Evolutionary conservation across 2,329 filamentous ascomycete species (phyloP), one percentile per base, ranked within the genome.

Genomic region (Penicillium paneum): DNA sequence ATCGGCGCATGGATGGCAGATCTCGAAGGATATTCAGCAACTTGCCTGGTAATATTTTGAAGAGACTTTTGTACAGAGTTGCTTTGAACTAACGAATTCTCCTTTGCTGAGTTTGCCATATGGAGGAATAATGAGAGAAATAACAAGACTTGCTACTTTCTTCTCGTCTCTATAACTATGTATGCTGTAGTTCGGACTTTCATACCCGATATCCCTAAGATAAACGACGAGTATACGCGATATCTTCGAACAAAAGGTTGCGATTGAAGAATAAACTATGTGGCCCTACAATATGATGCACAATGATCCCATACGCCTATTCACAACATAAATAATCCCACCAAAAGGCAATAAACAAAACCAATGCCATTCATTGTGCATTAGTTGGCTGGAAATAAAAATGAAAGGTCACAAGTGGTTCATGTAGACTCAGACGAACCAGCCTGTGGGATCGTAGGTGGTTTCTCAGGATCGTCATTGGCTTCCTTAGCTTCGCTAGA

Each of bases 1-100:
- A 56, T 61, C 58, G 0, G 62, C 73, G 5, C 91, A 96, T 73
- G 87, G 88, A 1, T 96, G 91, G 91, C 69, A 77, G 44, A 75
- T 92, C 3, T 89, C 90, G 0, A 68, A 73, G 4, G 87, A 87
- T 39, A 80, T 92, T 57, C 65, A 71, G 11, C 71, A 77, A 58
- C 79, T 81, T 36, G 46, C 49, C n/a, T 64, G 61, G 64, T 54
- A 15, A 42, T 34, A 28, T 28, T 26, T 21, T 1, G 11, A 29
- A 19, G 21, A 31, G 8, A 24, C 10, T 4, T 17, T 26, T 31
- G 47, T 42, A 29, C 2, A 1, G 11, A 34, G 38, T 43, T 31
- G 29, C 29, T 43, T 35, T 43, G 8, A 6, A 28, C 19, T 13
- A 17, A 13, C 5, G 2, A 19, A 11, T 15, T 19, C 13, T 1